Conservation (phyloP, 495 filamentous ascomycete genomes). For the Neurospora tetraspora region DNA sequence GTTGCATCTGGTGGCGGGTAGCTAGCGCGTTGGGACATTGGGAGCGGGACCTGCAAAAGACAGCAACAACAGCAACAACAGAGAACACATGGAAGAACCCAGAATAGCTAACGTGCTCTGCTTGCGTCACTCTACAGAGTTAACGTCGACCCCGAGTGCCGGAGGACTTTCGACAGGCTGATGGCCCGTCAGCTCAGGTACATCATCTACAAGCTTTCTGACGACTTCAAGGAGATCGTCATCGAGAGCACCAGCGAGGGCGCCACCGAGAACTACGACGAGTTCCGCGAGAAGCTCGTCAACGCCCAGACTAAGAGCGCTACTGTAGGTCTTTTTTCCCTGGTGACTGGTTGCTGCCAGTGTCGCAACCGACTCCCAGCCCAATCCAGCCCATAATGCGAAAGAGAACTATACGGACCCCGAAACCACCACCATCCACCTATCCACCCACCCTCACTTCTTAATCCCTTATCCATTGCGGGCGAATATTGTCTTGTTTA, state of each 20-base stretch:
- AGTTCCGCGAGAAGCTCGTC: conserved; percentile 70
- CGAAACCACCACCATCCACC: not conserved
- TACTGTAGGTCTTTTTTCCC: conserved; percentile 18
- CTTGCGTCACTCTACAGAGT: conserved; percentile 46
- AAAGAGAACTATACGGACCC: not conserved
- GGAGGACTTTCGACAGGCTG: conserved; percentile 76
- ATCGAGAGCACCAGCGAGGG: conserved; percentile 59
- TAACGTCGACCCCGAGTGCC: conserved; percentile 66
- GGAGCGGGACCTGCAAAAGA: not conserved
- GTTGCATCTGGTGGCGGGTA: not conserved
- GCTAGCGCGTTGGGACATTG: not conserved
- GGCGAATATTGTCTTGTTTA: not conserved
- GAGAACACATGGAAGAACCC: not conserved
- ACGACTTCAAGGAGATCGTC: conserved; percentile 83
- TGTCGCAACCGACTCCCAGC: not conserved
- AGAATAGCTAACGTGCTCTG: conserved; percentile 15
- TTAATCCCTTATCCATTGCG: not conserved
- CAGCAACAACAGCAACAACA: not conserved
- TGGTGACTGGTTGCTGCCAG: not conserved
- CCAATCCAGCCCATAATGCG: not conserved
- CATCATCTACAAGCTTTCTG: conserved; percentile 94
- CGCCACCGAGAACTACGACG: conserved; percentile 48
- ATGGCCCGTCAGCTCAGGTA: conserved; percentile 83
- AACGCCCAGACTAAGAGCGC: conserved; percentile 44
- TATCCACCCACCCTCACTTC: not conserved